phyloP scores from a whole-genome alignment of 2,329 filamentous ascomycete genomes.

The Lachnellula arida region DNA sequence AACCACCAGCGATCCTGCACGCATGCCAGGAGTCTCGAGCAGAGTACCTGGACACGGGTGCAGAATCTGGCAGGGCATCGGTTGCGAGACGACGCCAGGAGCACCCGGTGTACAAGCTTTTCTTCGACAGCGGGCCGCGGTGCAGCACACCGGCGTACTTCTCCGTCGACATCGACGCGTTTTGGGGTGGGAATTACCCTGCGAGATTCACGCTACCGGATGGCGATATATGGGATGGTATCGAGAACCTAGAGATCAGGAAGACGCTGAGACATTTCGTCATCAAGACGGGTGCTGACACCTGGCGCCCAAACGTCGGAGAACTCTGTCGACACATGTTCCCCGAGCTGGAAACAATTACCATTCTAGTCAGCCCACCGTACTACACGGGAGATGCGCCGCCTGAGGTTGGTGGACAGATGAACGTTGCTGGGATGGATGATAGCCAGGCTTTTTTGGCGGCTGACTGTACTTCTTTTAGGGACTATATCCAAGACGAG shows the following conservation, averaged over 20 bases:
- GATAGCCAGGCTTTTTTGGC: too few relatives aligned
- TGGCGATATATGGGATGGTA: background rate
- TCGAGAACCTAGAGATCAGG: background rate
- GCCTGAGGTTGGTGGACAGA: background rate
- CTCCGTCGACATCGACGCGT: background rate
- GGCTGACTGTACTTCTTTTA: too few relatives aligned
- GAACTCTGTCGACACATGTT: background rate
- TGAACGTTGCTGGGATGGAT: background rate
- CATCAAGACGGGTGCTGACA: too few relatives aligned
- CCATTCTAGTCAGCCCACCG: background rate
- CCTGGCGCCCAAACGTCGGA: too few relatives aligned
- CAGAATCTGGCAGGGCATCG: background rate
- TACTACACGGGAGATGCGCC: too few relatives aligned
- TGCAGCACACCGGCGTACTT: background rate
- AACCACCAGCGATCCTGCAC: background rate
- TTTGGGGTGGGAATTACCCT: background rate
- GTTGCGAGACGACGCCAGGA: background rate
- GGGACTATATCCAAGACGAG: too few relatives aligned
- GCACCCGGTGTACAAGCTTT: conserved; percentile 3
- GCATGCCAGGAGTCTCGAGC: conserved; percentile 2
- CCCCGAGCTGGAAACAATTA: background rate
- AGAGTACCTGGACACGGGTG: background rate
- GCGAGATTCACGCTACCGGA: too few relatives aligned
- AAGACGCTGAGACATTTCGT: background rate
- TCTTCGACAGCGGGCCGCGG: background rate